Base-by-base conservation (phyloP, 164 flowering plant species). In the Kingdonia uniflora region DNA sequence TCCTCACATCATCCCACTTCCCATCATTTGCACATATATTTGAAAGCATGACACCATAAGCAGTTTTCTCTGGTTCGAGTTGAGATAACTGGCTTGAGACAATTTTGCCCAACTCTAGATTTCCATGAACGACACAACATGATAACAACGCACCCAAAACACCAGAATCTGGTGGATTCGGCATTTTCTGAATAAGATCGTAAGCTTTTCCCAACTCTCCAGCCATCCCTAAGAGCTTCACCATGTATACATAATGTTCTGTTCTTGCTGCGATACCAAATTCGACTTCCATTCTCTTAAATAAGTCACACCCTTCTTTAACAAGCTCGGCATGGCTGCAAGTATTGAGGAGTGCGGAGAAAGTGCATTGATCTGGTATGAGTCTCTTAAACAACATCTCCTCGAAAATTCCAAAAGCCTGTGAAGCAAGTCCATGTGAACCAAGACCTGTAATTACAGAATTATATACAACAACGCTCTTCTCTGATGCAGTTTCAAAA, bases 91-190 rank as follows among this genome's bases (percentile, higher is more conserved):
- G 64, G 29, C 62, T 53, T 19, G 82, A 73, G 22, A 69, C 72
- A 46, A 65, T 60, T 54, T 79, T 80, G 11, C 81, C 82, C 63
- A 91, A 42, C 41, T 74, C 56, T 14, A 71, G 43, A 61, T 87
- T 71, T 15, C 80, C 74, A 58, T 74, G 76, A 49, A 59, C 24
- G 12, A 78, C 71, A 68, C 96, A 91, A 59, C 92, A 79, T 14
- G 82, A 75, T 49, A 91, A 59, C 11, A 91, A 62, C 19, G 97
- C 95, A 63, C 97, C 97, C 88, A 88, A 82, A 46, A 85, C 69
- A 19, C 82, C 83, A 20, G 75, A 65, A 66, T 81, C 81, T 1
- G 76, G 73, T 14, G 76, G 72, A 42, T 60, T 60, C 2, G 76
- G 72, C 69, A 82, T 66, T 23, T 76, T 69, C 45, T 54, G 51